Conservation (phyloP, 345 rosid species). For the Cochlearia excelsa region DNA sequence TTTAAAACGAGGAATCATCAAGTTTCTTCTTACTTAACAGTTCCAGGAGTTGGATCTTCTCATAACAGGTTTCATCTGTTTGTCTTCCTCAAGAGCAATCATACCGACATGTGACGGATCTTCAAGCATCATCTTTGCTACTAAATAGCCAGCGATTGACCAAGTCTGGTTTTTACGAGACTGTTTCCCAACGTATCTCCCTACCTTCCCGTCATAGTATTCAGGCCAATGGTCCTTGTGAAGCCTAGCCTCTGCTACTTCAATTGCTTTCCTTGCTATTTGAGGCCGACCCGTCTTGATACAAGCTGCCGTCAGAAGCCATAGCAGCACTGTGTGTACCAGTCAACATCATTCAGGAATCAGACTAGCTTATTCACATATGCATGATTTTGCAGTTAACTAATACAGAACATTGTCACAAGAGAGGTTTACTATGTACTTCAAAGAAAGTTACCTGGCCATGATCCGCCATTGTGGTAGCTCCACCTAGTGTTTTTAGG, state of each 20-base stretch:
- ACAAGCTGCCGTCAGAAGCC: slow-evolving; percentile 91
- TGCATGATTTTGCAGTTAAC: no score
- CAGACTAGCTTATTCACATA: slow-evolving; percentile 5
- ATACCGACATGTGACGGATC: slow-evolving; percentile 93
- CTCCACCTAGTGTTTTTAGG: slow-evolving; percentile 98
- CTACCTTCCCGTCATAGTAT: slow-evolving; percentile 88
- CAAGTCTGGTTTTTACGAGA: slow-evolving; percentile 81
- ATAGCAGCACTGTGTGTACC: slow-evolving; percentile 60
- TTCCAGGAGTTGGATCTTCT: slow-evolving; percentile 86
- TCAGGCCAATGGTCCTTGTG: slow-evolving; percentile 85
- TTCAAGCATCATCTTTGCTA: slow-evolving; percentile 94
- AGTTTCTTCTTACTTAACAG: slow-evolving; percentile 27
- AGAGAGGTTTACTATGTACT: neutral
- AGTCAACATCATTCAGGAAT: slow-evolving; percentile 15
- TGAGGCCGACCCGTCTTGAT: slow-evolving; percentile 94
- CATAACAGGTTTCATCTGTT: slow-evolving; percentile 68
- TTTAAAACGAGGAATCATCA: slow-evolving; percentile 19
- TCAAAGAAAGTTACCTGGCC: slow-evolving; percentile 66
- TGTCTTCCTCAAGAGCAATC: slow-evolving; percentile 85
- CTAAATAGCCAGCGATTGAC: slow-evolving; percentile 91
- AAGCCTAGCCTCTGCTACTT: slow-evolving; percentile 70
- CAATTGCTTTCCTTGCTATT: slow-evolving; percentile 81
- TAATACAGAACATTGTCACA: neutral
- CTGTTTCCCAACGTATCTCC: slow-evolving; percentile 90
- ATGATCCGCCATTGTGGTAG: slow-evolving; percentile 97